Base-by-base conservation (phyloP, 2,329 filamentous ascomycete species). In the Tolypocladium ophioglossoides region DNA sequence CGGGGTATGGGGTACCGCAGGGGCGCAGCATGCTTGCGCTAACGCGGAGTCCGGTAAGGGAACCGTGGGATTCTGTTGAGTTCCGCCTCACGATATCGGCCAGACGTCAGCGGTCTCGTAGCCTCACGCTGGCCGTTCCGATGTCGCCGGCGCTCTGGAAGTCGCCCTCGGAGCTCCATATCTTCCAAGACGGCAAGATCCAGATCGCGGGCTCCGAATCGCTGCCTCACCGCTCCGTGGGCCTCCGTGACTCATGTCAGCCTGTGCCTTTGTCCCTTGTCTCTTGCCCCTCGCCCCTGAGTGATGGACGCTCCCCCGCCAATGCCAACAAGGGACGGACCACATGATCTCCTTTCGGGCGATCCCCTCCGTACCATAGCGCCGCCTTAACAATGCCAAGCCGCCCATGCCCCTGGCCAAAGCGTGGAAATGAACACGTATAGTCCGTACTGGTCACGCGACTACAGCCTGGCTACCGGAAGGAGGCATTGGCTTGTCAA, bases 1-100 rank as follows among this genome's bases (percentile, higher is more conserved):
- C 59, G 61, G 61, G 60, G 61, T 61, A 57, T 56, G 61, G 57
- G 55, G 61, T 62, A 63, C 59, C 27, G 27, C 27, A 46, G 41
- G 41, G 22, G 22, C 2, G 22, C 32, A 14, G 34, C 34, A 35
- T 12, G 12, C 34, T 5, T 1, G 34, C 41, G 41, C 41, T 46
- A 38, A 22, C 41, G 12, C 22, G 24, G 22, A 16, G 4, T 18
- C 41, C 22, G 12, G 6, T 11, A 14, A 44, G 22, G 11, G 40
- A 10, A 40, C 35, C 35, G 18, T n/a, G 7, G 22, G n/a, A n/a
- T n/a, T n/a, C n/a, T n/a, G n/a, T n/a, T n/a, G n/a, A n/a, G n/a
- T n/a, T n/a, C n/a, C n/a, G n/a, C n/a, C n/a, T n/a, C n/a, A n/a
- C n/a, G n/a, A n/a, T n/a, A n/a, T n/a, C n/a, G n/a, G n/a, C n/a